These are phyloP conservation scores for Saccharomycopsis oosterbeekiorum DNA, from an alignment of 805 yeast genomes.

Conservation along the genomic window DNA sequence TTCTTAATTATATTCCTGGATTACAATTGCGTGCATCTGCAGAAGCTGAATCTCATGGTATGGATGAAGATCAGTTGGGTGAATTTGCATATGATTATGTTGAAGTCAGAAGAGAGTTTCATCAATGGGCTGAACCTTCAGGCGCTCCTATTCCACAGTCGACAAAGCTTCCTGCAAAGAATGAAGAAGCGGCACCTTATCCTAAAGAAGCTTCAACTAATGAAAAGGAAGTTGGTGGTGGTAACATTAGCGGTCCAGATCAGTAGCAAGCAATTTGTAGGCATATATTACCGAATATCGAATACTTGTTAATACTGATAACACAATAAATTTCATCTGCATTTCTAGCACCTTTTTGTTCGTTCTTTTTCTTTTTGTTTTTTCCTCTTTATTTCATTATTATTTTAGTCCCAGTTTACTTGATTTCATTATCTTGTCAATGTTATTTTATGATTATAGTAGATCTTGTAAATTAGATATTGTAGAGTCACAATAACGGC, in stretches of 20 bases:
- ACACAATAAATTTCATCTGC: neutral
- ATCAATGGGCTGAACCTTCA: conserved; percentile 32
- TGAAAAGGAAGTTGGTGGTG: neutral
- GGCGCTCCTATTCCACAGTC: neutral
- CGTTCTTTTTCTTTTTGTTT: neutral
- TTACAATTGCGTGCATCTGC: conserved; percentile 71
- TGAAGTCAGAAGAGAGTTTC: conserved; percentile 88
- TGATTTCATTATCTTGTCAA: neutral
- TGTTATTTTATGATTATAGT: neutral
- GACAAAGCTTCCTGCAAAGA: neutral
- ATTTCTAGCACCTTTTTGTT: neutral
- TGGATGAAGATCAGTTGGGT: conserved; percentile 96
- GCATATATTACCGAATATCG: no score
- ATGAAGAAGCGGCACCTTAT: neutral
- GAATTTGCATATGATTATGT: conserved; percentile 98
- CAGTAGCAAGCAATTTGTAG: neutral
- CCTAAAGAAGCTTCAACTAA: neutral
- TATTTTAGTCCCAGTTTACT: neutral
- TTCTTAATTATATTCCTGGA: conserved; percentile 44
- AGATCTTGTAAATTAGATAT: neutral
- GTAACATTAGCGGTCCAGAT: neutral
- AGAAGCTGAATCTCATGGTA: conserved; percentile 78
- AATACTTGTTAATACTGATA: neutral
- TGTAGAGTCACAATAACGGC: no score
- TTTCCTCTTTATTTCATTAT: neutral